Evolutionary conservation across 176 grass and related monocot species (phyloP), one percentile per base, ranked within the genome.

Genomic region (Chrysopogon serrulatus): DNA sequence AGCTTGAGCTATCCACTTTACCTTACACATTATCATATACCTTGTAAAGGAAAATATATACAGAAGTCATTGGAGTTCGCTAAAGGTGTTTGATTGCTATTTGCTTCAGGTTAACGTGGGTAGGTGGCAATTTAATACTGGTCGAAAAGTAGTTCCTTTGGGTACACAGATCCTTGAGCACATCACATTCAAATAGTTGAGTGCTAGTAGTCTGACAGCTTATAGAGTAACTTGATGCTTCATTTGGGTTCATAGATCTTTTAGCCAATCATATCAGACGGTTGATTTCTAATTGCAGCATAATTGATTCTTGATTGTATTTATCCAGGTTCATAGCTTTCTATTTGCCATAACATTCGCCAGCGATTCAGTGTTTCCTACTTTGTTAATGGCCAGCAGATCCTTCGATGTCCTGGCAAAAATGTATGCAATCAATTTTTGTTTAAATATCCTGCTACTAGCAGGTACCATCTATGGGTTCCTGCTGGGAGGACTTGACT

Each of bases 281-380:
- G 8, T 70, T 76, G 48, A 39, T 32, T 62, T 19, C 40, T 88
- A 78, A 26, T 73, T 79, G 57, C 34, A 72, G 27, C 15, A 65
- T 83, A 83, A 37, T 65, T 56, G 66, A 66, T 72, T 44, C 80
- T 73, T 84, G 67, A 79, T 73, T 79, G 2, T 74, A 12, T 78
- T 13, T 79, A n/a, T 42, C 37, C 16, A 84, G 61, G 45, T 79
- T 16, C 66, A 65, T 10, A 28, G 10, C 4, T 15, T 16, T 47
- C 11, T 79, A 23, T 79, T 73, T 84, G 36, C 39, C 48, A 59
- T 60, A 27, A 67, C 60, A 28, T 28, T 74, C 37, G 3, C 35
- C 21, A 54, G 24, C 71, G 17, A 27, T 10, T 13, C 56, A 59
- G n/a, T 57, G 54, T 59, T 77, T 74, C 61, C 45, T 8, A 74